Evolutionary conservation across 306 rosid genomes (phyloP), one percentile per base, ranked within the genome.

Genomic region (Malus asiatica): DNA sequence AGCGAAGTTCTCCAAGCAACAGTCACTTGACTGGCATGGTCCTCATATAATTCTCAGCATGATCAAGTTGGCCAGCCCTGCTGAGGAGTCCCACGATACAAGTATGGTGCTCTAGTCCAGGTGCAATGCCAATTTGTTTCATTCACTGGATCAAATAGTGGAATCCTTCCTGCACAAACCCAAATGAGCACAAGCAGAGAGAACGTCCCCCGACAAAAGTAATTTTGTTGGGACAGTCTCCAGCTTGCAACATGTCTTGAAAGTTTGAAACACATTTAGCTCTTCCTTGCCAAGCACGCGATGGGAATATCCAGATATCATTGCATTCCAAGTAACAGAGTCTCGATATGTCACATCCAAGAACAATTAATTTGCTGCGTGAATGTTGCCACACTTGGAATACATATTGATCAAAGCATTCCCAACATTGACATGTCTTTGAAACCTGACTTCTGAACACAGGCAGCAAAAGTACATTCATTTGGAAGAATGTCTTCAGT

Each of bases 251-350:
- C 93, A 88, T 88, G 79, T 80, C 82, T 55, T 82, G 84, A 35
- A 35, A 35, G 38, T 35, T 6, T 35, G 8, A 76, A 88, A 90
- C 83, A 85, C 80, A 38, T 68, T 55, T 14, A 88, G 81, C 66
- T 91, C 96, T 82, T 90, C 87, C 80, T 78, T 85, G 55, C 90
- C 91, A 63, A 90, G 90, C 72, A 89, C 93, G 40, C 87, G 89
- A 75, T 90, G 91, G 72, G 96, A 85, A 70, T 80, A 87, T 42
- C 93, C 93, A 40, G 87, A 82, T 79, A 90, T 81, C 87, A 90
- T 85, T 57, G 85, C 84, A 77, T 90, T 90, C 96, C 93, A 90
- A 42, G 84, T 79, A 40, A 82, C 78, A 7, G 82, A 20, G 73
- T 88, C 87, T 25, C 86, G 81, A 71, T 70, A n/a, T 35, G 8